Base-by-base conservation (phyloP, 2,329 filamentous ascomycete species). In the Ophiognomonia clavigignenti-juglandacearum region DNA sequence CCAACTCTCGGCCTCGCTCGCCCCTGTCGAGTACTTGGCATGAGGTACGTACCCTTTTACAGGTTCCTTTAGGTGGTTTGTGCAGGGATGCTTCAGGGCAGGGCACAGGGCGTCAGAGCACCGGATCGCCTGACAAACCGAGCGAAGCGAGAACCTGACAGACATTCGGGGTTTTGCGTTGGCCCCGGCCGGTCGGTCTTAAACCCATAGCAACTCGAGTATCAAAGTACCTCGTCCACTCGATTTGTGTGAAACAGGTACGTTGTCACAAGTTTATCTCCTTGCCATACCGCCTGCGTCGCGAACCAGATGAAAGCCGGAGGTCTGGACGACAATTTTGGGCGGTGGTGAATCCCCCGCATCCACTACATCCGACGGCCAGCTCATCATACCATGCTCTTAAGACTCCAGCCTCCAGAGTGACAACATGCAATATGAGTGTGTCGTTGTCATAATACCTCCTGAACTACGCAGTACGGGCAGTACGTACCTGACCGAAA, bases 101-200 rank as follows among this genome's bases (percentile, higher is more conserved):
- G 13, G 37, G 41, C 34, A 35, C 14, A 44, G n/a, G n/a, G n/a
- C n/a, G n/a, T n/a, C n/a, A n/a, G n/a, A n/a, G n/a, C n/a, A n/a
- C n/a, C n/a, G n/a, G n/a, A n/a, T n/a, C n/a, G 39, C 43, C 48
- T 50, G 34, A 50, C 48, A 47, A 47, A 50, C 44, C 39, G 36
- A 47, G 29, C 20, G 45, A 34, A 43, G 29, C 40, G 40, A 34
- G 20, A 16, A n/a, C 31, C 29, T 34, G 39, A 24, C 32, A 31
- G 39, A 45, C 41, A 40, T 38, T 45, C 43, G 40, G 48, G 49
- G 49, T 48, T 51, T 51, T 48, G 49, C 27, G 43, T 39, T 48
- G 45, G 41, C 41, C 49, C 49, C 49, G 49, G 49, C 49, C 49
- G 49, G 49, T 45, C 49, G 49, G 45, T 40, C 41, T 23, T 38